These are phyloP conservation scores for Colletotrichum zoysiae DNA, from an alignment of 2,329 filamentous ascomycete species.

Conservation along the genomic window DNA sequence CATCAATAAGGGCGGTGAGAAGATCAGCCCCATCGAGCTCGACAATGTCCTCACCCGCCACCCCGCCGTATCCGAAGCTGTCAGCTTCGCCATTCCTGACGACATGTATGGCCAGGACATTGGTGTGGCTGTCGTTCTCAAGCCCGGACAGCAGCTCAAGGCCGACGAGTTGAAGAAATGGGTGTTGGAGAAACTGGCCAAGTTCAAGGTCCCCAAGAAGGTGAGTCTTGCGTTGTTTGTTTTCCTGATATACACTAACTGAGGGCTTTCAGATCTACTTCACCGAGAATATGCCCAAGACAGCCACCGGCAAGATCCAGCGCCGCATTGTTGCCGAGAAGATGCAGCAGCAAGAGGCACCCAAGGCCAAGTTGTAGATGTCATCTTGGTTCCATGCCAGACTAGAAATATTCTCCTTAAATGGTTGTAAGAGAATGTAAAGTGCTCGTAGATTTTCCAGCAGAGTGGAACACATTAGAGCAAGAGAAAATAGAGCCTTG, in stretches of 20 bases:
- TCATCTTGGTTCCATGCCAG: neutral
- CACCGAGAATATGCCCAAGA: conserved; percentile 88
- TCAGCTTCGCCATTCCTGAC: conserved; percentile 86
- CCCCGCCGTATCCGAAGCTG: conserved; percentile 79
- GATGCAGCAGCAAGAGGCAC: conserved; percentile 78
- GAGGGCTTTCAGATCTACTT: conserved; percentile 74
- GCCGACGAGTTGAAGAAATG: conserved; percentile 75
- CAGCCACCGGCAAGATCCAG: conserved; percentile 92
- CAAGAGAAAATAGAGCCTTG: conserved; percentile 16
- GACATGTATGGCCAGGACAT: conserved; percentile 88
- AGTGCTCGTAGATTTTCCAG: neutral
- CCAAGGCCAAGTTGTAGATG: conserved; percentile 66
- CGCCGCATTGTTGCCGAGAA: conserved; percentile 86
- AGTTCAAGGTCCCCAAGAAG: conserved; percentile 89
- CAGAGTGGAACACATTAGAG: neutral
- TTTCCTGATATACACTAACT: conserved; percentile 4
- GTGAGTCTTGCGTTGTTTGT: conserved; percentile 55
- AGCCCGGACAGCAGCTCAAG: conserved; percentile 68
- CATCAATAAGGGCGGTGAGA: conserved; percentile 91
- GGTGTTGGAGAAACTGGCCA: conserved; percentile 78
- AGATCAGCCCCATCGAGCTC: conserved; percentile 89
- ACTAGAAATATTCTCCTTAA: neutral
- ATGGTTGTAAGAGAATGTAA: conserved; percentile 5
- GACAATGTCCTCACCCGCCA: conserved; percentile 85
- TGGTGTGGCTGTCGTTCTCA: conserved; percentile 80